Conservation (phyloP, 371 early-diverging fungal species). For the Conidiobolus incongruus region DNA sequence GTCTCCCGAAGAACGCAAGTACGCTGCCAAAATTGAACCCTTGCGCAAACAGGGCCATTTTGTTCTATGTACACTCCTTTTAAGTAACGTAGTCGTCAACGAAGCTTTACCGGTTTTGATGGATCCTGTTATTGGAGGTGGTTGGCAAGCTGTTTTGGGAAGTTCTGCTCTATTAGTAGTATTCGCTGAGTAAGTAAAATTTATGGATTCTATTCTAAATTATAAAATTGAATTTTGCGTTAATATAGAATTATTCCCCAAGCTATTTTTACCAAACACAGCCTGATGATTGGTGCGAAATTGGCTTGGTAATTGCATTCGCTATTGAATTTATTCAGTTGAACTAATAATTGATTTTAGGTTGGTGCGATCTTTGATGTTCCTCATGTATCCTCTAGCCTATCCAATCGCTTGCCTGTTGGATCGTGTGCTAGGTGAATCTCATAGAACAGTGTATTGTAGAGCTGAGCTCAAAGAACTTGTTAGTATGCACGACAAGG, state of each 20-base stretch:
- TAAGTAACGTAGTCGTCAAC: slow-evolving; percentile 80
- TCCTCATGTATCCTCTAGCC: slow-evolving; percentile 40
- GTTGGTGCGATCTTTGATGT: slow-evolving; percentile 42
- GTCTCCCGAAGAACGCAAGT: slow-evolving; percentile 23
- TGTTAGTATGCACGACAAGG: slow-evolving; percentile 62
- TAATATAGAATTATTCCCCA: slow-evolving; percentile 29
- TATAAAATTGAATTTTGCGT: no score
- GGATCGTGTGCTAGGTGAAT: slow-evolving; percentile 52
- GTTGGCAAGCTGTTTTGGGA: slow-evolving; percentile 61
- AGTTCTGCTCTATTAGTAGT: slow-evolving; percentile 74
- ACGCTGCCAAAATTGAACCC: slow-evolving; percentile 39
- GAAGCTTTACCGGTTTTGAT: slow-evolving; percentile 60
- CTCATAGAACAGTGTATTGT: slow-evolving; percentile 56
- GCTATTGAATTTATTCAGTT: no score
- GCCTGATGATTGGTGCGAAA: neutral
- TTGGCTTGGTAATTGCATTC: neutral
- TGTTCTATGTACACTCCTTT: slow-evolving; percentile 66
- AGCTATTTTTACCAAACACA: slow-evolving; percentile 21
- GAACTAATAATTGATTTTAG: no score
- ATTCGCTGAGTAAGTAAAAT: slow-evolving; percentile 69
- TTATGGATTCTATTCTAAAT: neutral
- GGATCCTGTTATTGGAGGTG: slow-evolving; percentile 47
- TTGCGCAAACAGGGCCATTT: slow-evolving; percentile 43
- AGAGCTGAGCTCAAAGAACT: slow-evolving; percentile 68
- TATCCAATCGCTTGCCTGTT: slow-evolving; percentile 54